Evolutionary conservation across 2,329 filamentous ascomycete genomes (phyloP), one percentile per base, ranked within the genome.

Genomic region (Corniculantispora saksenae): DNA sequence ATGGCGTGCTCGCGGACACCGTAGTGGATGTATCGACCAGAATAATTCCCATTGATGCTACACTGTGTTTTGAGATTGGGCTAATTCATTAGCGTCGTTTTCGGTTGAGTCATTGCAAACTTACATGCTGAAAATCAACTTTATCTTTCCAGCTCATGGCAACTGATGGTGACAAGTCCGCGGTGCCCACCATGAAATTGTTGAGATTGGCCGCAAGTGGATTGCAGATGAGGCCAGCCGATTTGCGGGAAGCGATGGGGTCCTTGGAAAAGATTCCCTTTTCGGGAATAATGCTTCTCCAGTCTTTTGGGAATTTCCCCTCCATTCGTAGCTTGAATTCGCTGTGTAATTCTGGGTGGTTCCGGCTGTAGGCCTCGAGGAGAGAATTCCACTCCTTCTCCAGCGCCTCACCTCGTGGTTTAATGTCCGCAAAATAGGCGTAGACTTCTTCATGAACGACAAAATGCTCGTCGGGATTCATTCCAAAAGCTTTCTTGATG

Each of bases 1-100:
- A 89, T 89, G 63, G 85, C 86, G 70, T 88, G 86, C 69, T 88
- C 86, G 6, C 86, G 82, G 62, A 89, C 82, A 47, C 86, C 86
- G 72, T 81, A 88, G 72, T 86, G 86, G 67, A 88, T 83, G 68
- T 86, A 87, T 1, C 85, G 80, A 3, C 85, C 85, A 1, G 77
- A 70, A 67, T 83, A 84, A 73, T 83, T 76, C 50, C 86, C 87
- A 67, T 84, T 84, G 69, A 84, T 81, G 8, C 83, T 83, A 66
- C 81, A 83, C 2, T 73, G 67, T 0, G 79, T 79, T 59, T 69
- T 73, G 19, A 79, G 70, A 32, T 74, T 73, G 13, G 77, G 79
- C 72, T 80, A 17, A 23, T 8, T 3, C 2, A 12, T 51, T 15
- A 51, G 48, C n/a, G n/a, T 21, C 15, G 35, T 54, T 21, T 35